Conservation (phyloP, 1,139 yeast species). For the Magnusiomyces paraingens region DNA sequence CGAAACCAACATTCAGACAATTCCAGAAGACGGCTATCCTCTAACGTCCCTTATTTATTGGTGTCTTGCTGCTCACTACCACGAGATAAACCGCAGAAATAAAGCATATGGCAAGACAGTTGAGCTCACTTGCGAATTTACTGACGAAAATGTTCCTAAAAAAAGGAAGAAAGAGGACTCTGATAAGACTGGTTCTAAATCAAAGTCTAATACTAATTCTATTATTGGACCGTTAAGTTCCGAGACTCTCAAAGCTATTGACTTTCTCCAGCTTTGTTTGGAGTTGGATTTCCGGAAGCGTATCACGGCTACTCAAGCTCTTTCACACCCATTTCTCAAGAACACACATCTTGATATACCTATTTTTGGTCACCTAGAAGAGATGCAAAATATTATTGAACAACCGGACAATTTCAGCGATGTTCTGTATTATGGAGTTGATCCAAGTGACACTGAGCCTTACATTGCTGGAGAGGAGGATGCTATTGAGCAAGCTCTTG, state of each 20-base stretch:
- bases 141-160: too few species aligned
- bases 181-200: neutral
- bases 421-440: too few species aligned
- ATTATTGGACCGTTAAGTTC: slow-evolving; percentile 1
- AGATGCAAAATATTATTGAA: neutral
- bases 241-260: slow-evolving; percentile 40
- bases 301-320: slow-evolving; percentile 49
- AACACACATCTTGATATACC: slow-evolving; percentile 9
- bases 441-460: too few species aligned
- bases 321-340: slow-evolving; percentile 49
- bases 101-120: slow-evolving; percentile 18
- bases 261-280: slow-evolving; percentile 48
- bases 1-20: slow-evolving; percentile 53
- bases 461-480: neutral
- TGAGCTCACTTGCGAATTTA: too few species aligned
- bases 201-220: neutral
- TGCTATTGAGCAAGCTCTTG: slow-evolving; percentile 3
- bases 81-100: slow-evolving; percentile 21
- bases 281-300: slow-evolving; percentile 53
- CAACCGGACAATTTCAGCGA: too few species aligned
- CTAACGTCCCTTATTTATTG: slow-evolving; percentile 24
- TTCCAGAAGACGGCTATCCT: slow-evolving; percentile 30
- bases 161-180: neutral
- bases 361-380: neutral
- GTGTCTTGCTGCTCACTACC: slow-evolving; percentile 6